Base-by-base conservation (phyloP, 768 basidiomycete species). In the Peribolospora baueri region DNA sequence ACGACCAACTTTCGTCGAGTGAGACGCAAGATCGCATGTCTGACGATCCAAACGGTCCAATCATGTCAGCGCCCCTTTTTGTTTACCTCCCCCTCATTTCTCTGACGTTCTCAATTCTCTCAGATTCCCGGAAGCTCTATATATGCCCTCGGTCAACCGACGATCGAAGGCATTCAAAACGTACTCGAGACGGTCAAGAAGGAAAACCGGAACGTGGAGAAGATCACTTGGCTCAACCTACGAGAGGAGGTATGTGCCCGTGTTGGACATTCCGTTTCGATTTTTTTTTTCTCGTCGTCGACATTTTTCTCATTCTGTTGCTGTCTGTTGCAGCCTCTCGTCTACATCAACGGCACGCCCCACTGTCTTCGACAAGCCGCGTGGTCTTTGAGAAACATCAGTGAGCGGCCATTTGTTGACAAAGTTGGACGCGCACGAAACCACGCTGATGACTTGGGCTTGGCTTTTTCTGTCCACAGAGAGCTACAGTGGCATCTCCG, bases 401-500 rank as follows among this genome's bases (percentile, higher is more conserved):
- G 25, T 25, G 25, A 25, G 25, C 25, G 25, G 25, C 25, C 25
- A 25, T 25, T 25, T 25, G 25, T 25, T 25, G 25, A 25, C 25
- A 25, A 25, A 25, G 25, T 25, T 25, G 25, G 25, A 25, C 25
- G 25, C 25, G 25, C 25, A 25, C 25, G 25, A 25, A 25, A 25
- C 25, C 25, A 25, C 25, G 25, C 25, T 49, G 47, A 45, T 13
- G 13, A 7, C 49, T 43, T 0, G 51, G 37, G 37, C 4, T 39
- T 45, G 4, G 0, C 46, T n/a, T 25, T 37, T 7, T 3, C 6
- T 14, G 5, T 38, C 5, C 40, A 25, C 25, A 25, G 25, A 50
- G 45, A 88, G 93, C 67, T 95, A 88, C 68, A 84, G 86, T 48
- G 93, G 93, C 3, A 97, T 98, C 52, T 91, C 90, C 0, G 77